phyloP scores from a whole-genome alignment of 2,329 filamentous ascomycete species.

The Leptodontidium sp. region DNA sequence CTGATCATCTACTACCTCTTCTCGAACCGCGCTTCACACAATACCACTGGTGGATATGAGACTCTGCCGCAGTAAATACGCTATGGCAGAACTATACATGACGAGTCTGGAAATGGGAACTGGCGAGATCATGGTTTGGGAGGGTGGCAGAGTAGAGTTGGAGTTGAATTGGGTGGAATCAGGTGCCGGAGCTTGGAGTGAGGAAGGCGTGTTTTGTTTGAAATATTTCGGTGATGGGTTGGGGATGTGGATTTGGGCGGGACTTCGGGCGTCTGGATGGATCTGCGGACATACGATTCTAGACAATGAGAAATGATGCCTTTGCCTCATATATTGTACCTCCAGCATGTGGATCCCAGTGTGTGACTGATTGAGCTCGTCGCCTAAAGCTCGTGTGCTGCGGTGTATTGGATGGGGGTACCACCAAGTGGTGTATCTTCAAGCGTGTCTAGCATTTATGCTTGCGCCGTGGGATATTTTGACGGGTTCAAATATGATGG shows the following conservation, averaged over 20 bases:
- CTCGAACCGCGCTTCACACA: slow-evolving; percentile 66
- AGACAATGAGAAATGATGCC: slow-evolving; percentile 5
- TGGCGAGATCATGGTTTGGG: neutral
- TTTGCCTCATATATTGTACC: neutral
- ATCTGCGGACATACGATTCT: neutral
- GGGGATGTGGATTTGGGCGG: neutral
- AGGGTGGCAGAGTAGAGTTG: neutral
- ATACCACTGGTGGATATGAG: slow-evolving; percentile 59
- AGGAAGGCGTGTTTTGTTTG: neutral
- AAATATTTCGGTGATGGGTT: neutral
- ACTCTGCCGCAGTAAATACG: slow-evolving; percentile 39
- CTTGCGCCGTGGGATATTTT: too few relatives aligned
- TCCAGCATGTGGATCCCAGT: neutral
- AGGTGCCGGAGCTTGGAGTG: neutral
- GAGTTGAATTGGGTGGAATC: neutral
- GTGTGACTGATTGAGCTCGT: neutral
- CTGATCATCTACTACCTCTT: slow-evolving; percentile 71
- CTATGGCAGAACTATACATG: neutral
- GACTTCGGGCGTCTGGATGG: neutral
- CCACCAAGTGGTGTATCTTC: too few relatives aligned
- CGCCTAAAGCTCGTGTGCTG: too few relatives aligned
- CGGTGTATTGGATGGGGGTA: too few relatives aligned
- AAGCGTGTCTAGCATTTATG: too few relatives aligned
- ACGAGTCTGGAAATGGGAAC: neutral
- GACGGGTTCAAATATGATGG: too few relatives aligned